Percentiles rank a stretch among this genome's conserved stretches.
Evolutionary conservation across 306 rosid genomes (phyloP).

Genomic region (Prunus kanzakura): DNA sequence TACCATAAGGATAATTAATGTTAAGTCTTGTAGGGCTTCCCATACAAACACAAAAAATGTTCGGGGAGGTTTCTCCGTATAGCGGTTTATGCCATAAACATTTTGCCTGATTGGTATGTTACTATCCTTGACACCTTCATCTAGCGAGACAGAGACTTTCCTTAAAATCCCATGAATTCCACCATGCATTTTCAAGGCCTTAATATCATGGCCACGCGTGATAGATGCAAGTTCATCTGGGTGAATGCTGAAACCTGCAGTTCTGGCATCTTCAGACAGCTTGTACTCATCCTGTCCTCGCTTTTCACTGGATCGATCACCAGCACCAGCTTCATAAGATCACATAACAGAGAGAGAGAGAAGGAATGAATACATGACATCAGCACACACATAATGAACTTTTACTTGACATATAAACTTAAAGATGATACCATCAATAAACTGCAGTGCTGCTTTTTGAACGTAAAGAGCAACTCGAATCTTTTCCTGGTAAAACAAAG

Average conservation of each 20-base stretch:
- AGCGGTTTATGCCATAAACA: slow-evolving; percentile 74
- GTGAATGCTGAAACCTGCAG: slow-evolving; percentile 72
- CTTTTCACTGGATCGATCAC: background rate
- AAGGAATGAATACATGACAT: slow-evolving; percentile 21
- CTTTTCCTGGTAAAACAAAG: slow-evolving; percentile 59
- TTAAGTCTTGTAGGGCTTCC: slow-evolving; percentile 92
- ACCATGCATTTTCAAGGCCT: slow-evolving; percentile 43
- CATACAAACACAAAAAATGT: slow-evolving; percentile 68
- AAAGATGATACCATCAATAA: slow-evolving; percentile 70
- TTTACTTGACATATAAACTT: slow-evolving; percentile 7
- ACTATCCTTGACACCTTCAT: slow-evolving; percentile 54
- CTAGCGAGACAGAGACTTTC: slow-evolving; percentile 46
- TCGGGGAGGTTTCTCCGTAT: slow-evolving; percentile 67
- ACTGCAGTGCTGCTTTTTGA: slow-evolving; percentile 88
- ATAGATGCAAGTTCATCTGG: slow-evolving; percentile 86
- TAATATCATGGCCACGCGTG: slow-evolving; percentile 55
- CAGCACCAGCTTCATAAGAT: slow-evolving; percentile 54
- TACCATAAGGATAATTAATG: slow-evolving; percentile 76
- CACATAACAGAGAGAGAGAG: slow-evolving; percentile 22
- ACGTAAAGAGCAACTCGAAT: slow-evolving; percentile 83
- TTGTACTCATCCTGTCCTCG: slow-evolving; percentile 42
- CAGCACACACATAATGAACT: slow-evolving; percentile 7
- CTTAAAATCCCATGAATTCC: slow-evolving; percentile 58
- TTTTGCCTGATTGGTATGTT: slow-evolving; percentile 57
- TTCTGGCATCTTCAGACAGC: slow-evolving; percentile 61